Evolutionary conservation across 306 rosid genomes (phyloP).

Genomic region (Vigna nakashimae): DNA sequence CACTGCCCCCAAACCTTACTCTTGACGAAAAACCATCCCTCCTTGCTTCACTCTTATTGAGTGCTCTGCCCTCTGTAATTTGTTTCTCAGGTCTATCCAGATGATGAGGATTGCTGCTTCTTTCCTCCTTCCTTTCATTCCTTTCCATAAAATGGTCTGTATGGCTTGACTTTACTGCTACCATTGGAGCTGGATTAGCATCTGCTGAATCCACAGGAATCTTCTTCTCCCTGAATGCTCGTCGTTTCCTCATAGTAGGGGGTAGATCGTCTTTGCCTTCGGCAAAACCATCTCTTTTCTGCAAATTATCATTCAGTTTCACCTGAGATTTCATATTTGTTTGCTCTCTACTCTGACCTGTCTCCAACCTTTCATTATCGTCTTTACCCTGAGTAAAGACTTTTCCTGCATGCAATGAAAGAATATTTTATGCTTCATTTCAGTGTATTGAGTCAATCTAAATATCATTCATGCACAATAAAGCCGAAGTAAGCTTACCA

Average conservation of each 20-base stretch:
- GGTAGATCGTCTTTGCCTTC: constrained; percentile 61
- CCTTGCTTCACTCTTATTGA: constrained; percentile 56
- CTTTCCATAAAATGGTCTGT: constrained; percentile 51
- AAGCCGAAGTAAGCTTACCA: constrained; percentile 52
- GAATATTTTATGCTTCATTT: neutral
- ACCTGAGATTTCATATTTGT: constrained; percentile 63
- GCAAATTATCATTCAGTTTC: constrained; percentile 48
- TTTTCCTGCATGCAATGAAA: constrained; percentile 38
- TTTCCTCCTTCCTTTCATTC: constrained; percentile 72
- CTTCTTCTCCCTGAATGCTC: constrained; percentile 91
- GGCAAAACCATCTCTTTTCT: constrained; percentile 61
- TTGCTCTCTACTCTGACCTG: constrained; percentile 51
- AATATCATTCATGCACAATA: constrained; percentile 35
- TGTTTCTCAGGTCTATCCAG: constrained; percentile 63
- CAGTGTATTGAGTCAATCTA: constrained; percentile 13
- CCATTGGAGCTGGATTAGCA: constrained; percentile 51
- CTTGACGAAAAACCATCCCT: constrained; percentile 64
- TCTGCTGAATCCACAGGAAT: constrained; percentile 54
- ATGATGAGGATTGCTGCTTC: constrained; percentile 57
- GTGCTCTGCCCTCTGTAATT: constrained; percentile 51
- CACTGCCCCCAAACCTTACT: constrained; percentile 61
- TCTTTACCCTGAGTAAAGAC: constrained; percentile 54
- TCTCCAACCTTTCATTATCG: constrained; percentile 51
- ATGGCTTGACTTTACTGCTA: constrained; percentile 56
- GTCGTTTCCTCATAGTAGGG: constrained; percentile 68